Evolutionary conservation across 208 protist species (phyloP).

Genomic region (Crithidia fasciculata): DNA sequence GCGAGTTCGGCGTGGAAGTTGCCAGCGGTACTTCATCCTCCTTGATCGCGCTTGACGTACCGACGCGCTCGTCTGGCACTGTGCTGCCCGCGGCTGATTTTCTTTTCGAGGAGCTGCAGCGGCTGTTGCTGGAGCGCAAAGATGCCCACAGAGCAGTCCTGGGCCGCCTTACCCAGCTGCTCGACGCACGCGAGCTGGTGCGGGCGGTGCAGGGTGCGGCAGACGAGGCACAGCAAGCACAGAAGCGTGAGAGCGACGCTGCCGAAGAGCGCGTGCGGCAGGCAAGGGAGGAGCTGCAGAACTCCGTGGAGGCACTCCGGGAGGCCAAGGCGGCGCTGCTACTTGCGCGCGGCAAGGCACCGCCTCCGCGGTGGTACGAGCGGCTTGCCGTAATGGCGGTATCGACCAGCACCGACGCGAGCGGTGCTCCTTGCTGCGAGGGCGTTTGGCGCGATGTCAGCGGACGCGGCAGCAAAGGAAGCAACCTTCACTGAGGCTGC

Average conservation of each 20-base stretch:
- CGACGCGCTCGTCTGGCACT: background rate
- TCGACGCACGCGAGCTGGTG: background rate
- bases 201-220: background rate
- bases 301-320: background rate
- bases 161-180: slow-evolving; percentile 6
- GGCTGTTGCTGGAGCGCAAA: slow-evolving; percentile 37
- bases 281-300: background rate
- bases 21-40: slow-evolving; percentile 21
- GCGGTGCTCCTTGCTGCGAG: background rate
- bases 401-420: background rate
- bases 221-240: background rate
- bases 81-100: slow-evolving; percentile 1
- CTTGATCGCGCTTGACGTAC: slow-evolving; percentile 1
- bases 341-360: background rate
- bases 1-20: slow-evolving; percentile 40
- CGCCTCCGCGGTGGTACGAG: slow-evolving; percentile 10
- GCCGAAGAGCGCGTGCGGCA: background rate
- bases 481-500: slow-evolving; percentile 23
- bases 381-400: background rate
- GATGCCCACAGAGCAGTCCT: slow-evolving; percentile 19
- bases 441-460: slow-evolving; percentile 21
- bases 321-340: background rate
- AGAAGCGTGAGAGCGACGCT: background rate
- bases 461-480: slow-evolving; percentile 29
- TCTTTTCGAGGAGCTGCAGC: slow-evolving; percentile 27